These are phyloP conservation scores for Aegilops tauschii DNA, from an alignment of 176 grass and related monocot genomes.

Conservation along the genomic window DNA sequence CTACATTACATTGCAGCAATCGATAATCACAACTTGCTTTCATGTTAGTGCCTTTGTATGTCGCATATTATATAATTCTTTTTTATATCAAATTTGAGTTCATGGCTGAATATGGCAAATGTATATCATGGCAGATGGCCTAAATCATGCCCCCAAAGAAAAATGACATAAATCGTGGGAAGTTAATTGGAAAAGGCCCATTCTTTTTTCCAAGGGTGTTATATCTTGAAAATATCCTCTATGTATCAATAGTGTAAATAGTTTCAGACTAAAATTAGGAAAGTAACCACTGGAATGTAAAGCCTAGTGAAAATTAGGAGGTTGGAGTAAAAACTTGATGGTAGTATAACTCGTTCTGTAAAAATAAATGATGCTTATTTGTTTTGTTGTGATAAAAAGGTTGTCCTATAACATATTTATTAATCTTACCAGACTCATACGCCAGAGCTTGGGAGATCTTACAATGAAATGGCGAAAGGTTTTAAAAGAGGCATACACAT, in stretches of 20 bases:
- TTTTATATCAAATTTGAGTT: neutral
- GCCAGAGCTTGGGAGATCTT: neutral
- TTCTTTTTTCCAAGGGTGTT: neutral
- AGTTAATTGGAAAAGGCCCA: neutral
- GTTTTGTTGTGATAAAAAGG: neutral
- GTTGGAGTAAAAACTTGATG: neutral
- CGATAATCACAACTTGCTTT: neutral
- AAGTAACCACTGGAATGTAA: neutral
- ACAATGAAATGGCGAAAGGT: conserved; percentile 28
- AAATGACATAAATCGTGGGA: neutral
- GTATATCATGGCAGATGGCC: neutral
- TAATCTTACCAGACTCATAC: neutral
- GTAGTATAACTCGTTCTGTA: neutral
- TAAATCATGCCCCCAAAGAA: neutral
- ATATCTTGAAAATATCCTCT: neutral
- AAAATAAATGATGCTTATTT: neutral
- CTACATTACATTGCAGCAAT: neutral
- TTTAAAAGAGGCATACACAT: conserved; percentile 17
- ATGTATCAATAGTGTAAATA: neutral
- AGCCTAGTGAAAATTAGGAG: neutral
- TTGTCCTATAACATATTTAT: neutral
- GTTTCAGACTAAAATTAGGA: neutral
- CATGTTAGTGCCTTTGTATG: neutral
- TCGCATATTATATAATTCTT: neutral
- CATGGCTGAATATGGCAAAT: neutral